Evolutionary conservation across 768 basidiomycete genomes (phyloP).

Genomic region (Kwoniella sp.): DNA sequence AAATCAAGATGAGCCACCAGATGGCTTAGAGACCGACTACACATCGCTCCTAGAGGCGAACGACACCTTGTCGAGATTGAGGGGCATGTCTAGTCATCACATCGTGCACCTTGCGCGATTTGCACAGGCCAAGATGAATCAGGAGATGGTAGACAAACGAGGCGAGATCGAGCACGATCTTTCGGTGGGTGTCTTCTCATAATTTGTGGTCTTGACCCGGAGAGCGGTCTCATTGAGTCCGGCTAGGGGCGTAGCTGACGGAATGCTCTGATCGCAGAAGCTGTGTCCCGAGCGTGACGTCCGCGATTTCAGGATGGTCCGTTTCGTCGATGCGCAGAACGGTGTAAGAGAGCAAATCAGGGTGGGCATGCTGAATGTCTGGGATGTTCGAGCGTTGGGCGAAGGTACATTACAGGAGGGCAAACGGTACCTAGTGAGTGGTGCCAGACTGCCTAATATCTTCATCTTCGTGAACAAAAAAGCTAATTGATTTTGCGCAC

Average conservation of each 20-base stretch:
- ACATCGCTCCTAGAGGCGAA: slow-evolving; percentile 68
- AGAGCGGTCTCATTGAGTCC: too few relatives aligned
- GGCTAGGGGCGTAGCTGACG: too few relatives aligned
- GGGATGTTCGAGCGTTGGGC: slow-evolving; percentile 68
- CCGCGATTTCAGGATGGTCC: slow-evolving; percentile 72
- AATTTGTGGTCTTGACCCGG: not conserved
- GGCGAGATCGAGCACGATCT: slow-evolving; percentile 75
- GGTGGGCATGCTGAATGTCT: slow-evolving; percentile 76
- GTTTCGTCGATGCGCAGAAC: slow-evolving; percentile 63
- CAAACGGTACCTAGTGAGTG: slow-evolving; percentile 61
- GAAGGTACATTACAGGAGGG: slow-evolving; percentile 67
- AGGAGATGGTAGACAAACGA: slow-evolving; percentile 49
- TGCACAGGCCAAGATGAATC: slow-evolving; percentile 22
- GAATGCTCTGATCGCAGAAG: slow-evolving; percentile 43
- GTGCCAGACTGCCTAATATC: not conserved
- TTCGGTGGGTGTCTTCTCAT: slow-evolving; percentile 64
- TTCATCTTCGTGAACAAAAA: not conserved
- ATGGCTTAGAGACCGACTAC: slow-evolving; percentile 61
- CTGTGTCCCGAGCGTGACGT: slow-evolving; percentile 76
- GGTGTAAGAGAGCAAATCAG: slow-evolving; percentile 63
- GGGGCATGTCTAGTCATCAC: slow-evolving; percentile 55
- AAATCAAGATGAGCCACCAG: slow-evolving; percentile 50
- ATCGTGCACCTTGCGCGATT: slow-evolving; percentile 42
- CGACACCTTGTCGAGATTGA: slow-evolving; percentile 60
- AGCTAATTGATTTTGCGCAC: not conserved